Evolutionary conservation across 2,329 filamentous ascomycete species (phyloP).

Genomic region (Pyricularia sp.): DNA sequence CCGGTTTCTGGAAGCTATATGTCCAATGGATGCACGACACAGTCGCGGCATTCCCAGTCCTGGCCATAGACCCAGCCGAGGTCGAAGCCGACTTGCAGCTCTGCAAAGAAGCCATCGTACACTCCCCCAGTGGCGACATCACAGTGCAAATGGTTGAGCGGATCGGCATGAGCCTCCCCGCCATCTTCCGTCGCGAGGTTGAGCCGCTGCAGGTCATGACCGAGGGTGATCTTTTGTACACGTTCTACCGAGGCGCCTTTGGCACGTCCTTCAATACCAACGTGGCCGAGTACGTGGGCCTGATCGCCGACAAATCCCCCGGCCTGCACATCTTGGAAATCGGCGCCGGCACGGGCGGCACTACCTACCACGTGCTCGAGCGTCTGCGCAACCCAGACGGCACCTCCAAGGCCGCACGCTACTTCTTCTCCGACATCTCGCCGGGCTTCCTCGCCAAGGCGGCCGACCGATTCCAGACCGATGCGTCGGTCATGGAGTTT

Average conservation of each 20-base stretch:
- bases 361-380: constrained; percentile 14
- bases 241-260: constrained; percentile 5
- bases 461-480: constrained; percentile 43
- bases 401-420: constrained; percentile 32
- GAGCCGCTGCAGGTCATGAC: constrained; percentile 9
- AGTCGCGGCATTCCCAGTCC: neutral
- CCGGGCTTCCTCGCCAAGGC: constrained; percentile 36
- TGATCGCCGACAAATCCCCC: constrained; percentile 8
- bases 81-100: neutral
- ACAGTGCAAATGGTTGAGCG: neutral
- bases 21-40: neutral
- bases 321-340: constrained; percentile 23
- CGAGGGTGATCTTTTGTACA: constrained; percentile 7
- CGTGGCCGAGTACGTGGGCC: neutral
- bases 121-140: no score
- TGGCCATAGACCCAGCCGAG: neutral
- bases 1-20: neutral
- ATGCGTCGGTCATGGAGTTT: constrained; percentile 34
- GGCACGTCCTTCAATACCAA: neutral
- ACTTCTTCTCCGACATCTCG: constrained; percentile 33
- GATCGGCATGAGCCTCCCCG: constrained; percentile 3
- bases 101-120: no score
- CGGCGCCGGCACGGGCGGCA: constrained; percentile 23
- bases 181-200: neutral
- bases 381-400: constrained; percentile 21